Conservation (phyloP, 768 basidiomycete species). For the Lactarius hatsudake region DNA sequence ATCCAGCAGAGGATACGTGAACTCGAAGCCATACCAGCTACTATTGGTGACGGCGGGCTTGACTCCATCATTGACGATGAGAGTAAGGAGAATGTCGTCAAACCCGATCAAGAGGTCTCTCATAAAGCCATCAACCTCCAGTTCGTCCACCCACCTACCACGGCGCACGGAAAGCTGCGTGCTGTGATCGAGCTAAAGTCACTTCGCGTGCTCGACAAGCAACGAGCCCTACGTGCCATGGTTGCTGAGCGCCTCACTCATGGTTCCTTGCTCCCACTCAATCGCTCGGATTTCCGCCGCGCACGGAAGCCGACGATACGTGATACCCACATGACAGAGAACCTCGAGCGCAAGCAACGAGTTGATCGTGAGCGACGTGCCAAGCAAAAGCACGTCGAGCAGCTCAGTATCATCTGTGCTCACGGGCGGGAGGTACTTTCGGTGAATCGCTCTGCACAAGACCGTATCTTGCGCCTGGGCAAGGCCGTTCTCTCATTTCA, state of each 20-base stretch:
- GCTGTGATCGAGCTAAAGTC: constrained; percentile 93
- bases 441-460: constrained; percentile 57
- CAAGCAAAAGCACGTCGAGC: constrained; percentile 95
- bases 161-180: constrained; percentile 76
- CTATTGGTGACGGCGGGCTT: constrained; percentile 73
- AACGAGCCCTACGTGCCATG: constrained; percentile 79
- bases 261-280: constrained; percentile 84
- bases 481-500: constrained; percentile 83
- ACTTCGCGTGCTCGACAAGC: constrained; percentile 85
- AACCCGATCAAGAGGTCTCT: constrained; percentile 26
- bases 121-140: constrained; percentile 34
- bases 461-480: constrained; percentile 60
- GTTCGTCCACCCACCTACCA: constrained; percentile 50
- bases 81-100: constrained; percentile 36
- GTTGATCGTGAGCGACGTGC: constrained; percentile 89
- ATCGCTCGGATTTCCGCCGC: constrained; percentile 88
- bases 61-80: constrained; percentile 48
- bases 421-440: constrained; percentile 77
- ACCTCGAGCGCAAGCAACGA: constrained; percentile 87
- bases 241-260: constrained; percentile 86
- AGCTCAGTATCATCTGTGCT: constrained; percentile 78
- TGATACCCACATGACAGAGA: constrained; percentile 87
- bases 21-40: constrained; percentile 74
- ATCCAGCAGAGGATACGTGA: constrained; percentile 87
- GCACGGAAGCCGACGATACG: constrained; percentile 81